Evolutionary conservation across 768 basidiomycete genomes (phyloP).

Genomic region (Rhizopogon rudus): DNA sequence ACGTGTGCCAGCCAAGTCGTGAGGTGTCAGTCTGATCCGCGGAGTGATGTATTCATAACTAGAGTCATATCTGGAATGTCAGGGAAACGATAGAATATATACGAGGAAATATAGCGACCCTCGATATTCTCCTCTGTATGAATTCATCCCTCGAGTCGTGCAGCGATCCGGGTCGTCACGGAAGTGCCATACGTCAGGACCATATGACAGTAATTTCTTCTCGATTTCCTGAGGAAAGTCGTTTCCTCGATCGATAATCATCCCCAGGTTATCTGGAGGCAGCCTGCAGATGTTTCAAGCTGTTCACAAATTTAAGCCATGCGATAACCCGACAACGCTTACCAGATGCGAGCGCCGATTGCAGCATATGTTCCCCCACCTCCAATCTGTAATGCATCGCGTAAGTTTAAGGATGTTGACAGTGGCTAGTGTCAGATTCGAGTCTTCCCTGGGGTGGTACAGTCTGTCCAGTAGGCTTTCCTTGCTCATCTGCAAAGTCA

Average conservation of each 20-base stretch:
- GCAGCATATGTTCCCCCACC: conserved; percentile 84
- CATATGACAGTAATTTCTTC: conserved; percentile 53
- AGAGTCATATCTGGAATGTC: conserved; percentile 1
- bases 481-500: conserved; percentile 52
- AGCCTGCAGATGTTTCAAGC: conserved; percentile 42
- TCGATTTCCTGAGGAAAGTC: conserved; percentile 69
- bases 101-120: conserved; percentile 37
- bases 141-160: conserved; percentile 75
- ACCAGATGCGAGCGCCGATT: conserved; percentile 84
- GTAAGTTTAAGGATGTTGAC: not conserved
- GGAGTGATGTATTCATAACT: conserved; percentile 81
- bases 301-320: not conserved
- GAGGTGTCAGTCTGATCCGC: conserved; percentile 64
- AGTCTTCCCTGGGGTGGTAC: conserved; percentile 46
- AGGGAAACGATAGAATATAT: not conserved
- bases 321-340: not conserved
- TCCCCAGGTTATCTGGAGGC: conserved; percentile 57
- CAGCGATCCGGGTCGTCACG: conserved; percentile 46
- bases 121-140: conserved; percentile 69
- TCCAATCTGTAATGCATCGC: conserved; percentile 54
- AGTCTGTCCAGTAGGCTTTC: conserved; percentile 42
- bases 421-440: not conserved
- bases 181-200: conserved; percentile 73
- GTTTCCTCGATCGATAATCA: conserved; percentile 78
- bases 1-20: conserved; percentile 53